Conservation (phyloP, 1,284 basidiomycete species). For the Sanguinoderma infundibulare region DNA sequence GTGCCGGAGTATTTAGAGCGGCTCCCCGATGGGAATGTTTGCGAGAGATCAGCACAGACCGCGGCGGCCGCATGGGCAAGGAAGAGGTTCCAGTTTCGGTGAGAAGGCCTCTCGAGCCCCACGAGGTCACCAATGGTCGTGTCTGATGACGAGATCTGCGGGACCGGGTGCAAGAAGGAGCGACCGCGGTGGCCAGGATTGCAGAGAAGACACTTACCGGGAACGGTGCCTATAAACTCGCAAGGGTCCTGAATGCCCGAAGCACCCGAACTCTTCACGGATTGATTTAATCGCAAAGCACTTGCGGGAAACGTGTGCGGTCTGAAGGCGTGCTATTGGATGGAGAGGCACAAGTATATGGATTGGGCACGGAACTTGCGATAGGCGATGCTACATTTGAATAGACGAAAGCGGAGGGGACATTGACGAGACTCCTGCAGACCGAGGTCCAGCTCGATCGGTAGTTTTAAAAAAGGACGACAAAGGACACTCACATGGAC, state of each 20-base stretch:
- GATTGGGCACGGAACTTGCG: conserved; percentile 13
- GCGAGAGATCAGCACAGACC: not conserved
- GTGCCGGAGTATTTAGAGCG: not conserved
- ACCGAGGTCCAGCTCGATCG: not conserved
- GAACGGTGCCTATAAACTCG: not conserved
- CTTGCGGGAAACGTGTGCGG: not conserved
- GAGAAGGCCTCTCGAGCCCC: too few relatives aligned
- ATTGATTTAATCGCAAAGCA: not conserved
- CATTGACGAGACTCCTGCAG: not conserved
- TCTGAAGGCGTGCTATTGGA: not conserved
- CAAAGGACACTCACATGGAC: not conserved
- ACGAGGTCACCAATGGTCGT: not conserved
- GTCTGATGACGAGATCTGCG: not conserved
- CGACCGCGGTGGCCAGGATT: not conserved
- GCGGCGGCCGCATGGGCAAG: not conserved
- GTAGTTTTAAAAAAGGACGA: not conserved
- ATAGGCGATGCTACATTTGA: conserved; percentile 11
- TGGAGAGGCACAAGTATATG: not conserved
- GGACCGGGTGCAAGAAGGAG: not conserved
- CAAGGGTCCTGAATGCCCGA: not conserved
- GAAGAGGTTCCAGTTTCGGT: not conserved
- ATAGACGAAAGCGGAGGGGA: conserved; percentile 5
- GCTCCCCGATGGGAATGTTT: not conserved
- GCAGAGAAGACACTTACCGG: not conserved
- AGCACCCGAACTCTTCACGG: conserved; percentile 3